Evolutionary conservation across 2,329 filamentous ascomycete genomes (phyloP).

Genomic region (Cercospora canescens): DNA sequence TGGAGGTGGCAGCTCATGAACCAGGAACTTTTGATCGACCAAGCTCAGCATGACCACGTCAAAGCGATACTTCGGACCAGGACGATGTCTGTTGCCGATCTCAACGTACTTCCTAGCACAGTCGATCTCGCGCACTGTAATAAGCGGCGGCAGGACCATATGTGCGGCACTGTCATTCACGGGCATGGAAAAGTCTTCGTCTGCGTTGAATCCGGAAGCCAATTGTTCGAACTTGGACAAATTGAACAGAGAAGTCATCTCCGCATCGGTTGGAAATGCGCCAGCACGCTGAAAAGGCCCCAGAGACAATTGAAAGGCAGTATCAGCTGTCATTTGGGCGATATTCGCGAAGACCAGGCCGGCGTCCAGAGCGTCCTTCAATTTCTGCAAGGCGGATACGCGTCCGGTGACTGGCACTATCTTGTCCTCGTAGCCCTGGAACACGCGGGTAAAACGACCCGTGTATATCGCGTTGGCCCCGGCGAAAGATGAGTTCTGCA

Average conservation of each 20-base stretch:
- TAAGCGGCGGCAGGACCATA: neutral
- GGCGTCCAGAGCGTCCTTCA: neutral
- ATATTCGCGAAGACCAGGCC: neutral
- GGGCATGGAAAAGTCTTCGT: neutral
- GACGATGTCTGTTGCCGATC: neutral
- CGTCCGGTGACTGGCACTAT: neutral
- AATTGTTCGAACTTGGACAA: neutral
- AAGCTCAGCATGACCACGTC: neutral
- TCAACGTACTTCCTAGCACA: neutral
- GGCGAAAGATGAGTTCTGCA: neutral
- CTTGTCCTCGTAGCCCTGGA: neutral
- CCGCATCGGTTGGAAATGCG: neutral
- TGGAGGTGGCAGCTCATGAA: neutral
- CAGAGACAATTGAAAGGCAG: neutral
- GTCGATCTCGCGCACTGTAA: neutral
- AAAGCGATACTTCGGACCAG: neutral
- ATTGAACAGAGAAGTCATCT: constrained; percentile 1
- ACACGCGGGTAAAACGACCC: neutral
- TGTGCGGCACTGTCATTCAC: neutral
- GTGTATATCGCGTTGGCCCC: neutral
- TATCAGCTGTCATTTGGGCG: neutral
- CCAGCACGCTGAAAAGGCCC: neutral
- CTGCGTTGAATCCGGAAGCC: neutral
- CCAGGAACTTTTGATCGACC: no score
- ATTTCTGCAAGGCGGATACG: neutral